phyloP scores from a whole-genome alignment of 108 stramenopile genomes.

The Pseudonitzschia multiseries region DNA sequence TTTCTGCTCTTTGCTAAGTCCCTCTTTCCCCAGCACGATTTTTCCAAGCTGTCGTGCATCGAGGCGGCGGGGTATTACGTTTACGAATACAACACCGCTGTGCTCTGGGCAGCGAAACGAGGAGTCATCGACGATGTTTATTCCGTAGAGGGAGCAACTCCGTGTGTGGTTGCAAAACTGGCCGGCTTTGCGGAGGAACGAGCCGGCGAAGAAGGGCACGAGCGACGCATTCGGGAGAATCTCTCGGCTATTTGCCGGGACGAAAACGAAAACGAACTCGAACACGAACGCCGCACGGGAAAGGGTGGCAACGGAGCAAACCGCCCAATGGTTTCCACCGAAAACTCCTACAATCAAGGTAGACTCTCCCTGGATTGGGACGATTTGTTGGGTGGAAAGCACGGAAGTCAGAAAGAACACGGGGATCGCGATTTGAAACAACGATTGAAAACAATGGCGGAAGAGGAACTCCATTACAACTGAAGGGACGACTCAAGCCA shows the following conservation, averaged over 20 bases:
- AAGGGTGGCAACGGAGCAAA: background rate
- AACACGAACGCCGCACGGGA: background rate
- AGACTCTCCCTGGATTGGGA: slow-evolving; percentile 42
- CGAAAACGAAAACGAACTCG: background rate
- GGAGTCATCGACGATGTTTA: slow-evolving; percentile 40
- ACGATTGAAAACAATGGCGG: background rate
- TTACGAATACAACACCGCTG: slow-evolving; percentile 37
- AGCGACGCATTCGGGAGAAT: background rate
- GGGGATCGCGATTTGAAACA: slow-evolving; percentile 25
- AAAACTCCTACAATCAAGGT: slow-evolving; percentile 33
- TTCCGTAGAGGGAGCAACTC: slow-evolving; percentile 39
- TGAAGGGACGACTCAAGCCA: too few relatives aligned
- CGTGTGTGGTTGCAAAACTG: slow-evolving; percentile 46
- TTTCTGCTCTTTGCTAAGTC: slow-evolving; percentile 39
- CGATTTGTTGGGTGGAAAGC: slow-evolving; percentile 49
- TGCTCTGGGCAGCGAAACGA: slow-evolving; percentile 29
- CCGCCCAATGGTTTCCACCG: slow-evolving; percentile 23
- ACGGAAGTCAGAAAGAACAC: slow-evolving; percentile 39
- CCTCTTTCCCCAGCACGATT: slow-evolving; percentile 36
- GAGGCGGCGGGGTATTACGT: slow-evolving; percentile 49
- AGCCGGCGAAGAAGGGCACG: slow-evolving; percentile 34
- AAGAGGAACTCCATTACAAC: background rate
- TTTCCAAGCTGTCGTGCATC: slow-evolving; percentile 44
- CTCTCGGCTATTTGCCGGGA: background rate
- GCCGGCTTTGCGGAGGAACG: slow-evolving; percentile 44